These are phyloP conservation scores for Clavispora asparagi DNA, from an alignment of 805 yeast species.

Conservation along the genomic window DNA sequence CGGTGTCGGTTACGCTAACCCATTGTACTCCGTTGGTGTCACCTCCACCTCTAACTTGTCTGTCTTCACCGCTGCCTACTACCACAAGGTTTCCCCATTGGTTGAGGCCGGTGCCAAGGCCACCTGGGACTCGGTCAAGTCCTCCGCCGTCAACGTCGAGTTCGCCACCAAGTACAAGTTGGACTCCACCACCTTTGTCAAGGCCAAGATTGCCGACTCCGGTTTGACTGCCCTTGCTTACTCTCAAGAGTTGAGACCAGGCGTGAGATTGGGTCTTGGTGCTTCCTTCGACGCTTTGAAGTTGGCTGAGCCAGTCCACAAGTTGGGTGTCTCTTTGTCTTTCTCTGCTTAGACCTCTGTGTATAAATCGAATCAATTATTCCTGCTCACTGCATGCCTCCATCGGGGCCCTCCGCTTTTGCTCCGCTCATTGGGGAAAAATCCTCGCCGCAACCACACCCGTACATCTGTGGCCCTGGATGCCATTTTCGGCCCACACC, in stretches of 20 bases:
- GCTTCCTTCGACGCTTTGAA: conserved; percentile 94
- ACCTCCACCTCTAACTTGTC: conserved; percentile 82
- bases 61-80: conserved; percentile 91
- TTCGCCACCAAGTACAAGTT: conserved; percentile 92
- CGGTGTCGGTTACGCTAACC: conserved; percentile 88
- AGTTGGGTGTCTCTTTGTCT: conserved; percentile 91
- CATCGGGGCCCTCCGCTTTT: background rate
- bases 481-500: background rate
- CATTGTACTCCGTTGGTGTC: conserved; percentile 80
- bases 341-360: conserved; percentile 66
- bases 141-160: conserved; percentile 84
- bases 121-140: conserved; percentile 83
- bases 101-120: conserved; percentile 99
- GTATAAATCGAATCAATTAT: background rate
- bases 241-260: conserved; percentile 92
- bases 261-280: conserved; percentile 96
- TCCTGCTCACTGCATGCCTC: background rate
- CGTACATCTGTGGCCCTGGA: background rate
- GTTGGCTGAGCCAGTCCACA: conserved; percentile 94
- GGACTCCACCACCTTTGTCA: conserved; percentile 83
- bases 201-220: conserved; percentile 95
- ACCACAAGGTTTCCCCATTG: conserved; percentile 86
- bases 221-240: conserved; percentile 92
- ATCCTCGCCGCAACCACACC: background rate
- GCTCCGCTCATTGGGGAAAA: no score